Evolutionary conservation across 2,329 filamentous ascomycete species (phyloP).

Genomic region (Epichloe sylvatica): DNA sequence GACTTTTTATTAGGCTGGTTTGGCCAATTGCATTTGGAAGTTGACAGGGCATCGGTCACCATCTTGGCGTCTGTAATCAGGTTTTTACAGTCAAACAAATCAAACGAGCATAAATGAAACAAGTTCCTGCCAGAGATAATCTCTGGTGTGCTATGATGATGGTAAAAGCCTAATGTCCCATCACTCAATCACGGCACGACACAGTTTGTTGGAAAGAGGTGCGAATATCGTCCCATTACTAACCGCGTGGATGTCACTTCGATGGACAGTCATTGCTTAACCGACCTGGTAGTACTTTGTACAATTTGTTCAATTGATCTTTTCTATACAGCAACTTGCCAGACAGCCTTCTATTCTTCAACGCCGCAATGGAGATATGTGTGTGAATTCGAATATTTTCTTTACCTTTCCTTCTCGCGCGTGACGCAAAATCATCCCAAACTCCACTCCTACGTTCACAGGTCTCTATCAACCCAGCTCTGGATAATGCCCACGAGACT

Average conservation of each 20-base stretch:
- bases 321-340: not conserved
- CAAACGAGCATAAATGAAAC: slow-evolving; percentile 28
- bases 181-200: too few relatives aligned
- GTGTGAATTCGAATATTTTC: not conserved
- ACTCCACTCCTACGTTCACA: slow-evolving; percentile 18
- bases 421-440: not conserved
- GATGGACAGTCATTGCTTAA: not conserved
- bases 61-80: slow-evolving; percentile 54
- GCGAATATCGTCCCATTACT: too few relatives aligned
- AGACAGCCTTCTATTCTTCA: slow-evolving; percentile 2
- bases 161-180: not conserved
- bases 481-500: slow-evolving; percentile 68
- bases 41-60: slow-evolving; percentile 46
- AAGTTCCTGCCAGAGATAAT: slow-evolving; percentile 4
- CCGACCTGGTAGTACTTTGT: not conserved
- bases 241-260: too few relatives aligned
- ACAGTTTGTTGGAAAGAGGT: too few relatives aligned
- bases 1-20: slow-evolving; percentile 34
- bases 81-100: slow-evolving; percentile 46
- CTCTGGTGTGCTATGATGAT: slow-evolving; percentile 21
- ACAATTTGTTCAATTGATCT: slow-evolving; percentile 7
- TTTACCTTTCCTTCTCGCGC: not conserved
- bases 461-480: slow-evolving; percentile 57
- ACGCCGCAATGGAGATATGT: not conserved
- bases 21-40: slow-evolving; percentile 53